Conservation (phyloP, 257 asterid species). For the Solanum rostratum region DNA sequence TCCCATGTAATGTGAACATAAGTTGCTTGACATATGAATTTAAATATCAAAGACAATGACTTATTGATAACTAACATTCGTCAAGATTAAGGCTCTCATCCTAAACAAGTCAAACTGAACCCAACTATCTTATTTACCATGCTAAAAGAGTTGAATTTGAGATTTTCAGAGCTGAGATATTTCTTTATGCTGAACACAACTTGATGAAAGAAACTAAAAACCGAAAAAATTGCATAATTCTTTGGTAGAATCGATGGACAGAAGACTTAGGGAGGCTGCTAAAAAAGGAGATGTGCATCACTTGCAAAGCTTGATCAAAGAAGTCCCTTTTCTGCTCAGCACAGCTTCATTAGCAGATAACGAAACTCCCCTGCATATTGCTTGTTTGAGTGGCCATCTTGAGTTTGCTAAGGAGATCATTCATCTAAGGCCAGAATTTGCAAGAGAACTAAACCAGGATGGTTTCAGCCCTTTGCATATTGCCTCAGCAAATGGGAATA, state of each 20-base stretch:
- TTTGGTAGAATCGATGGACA: not conserved
- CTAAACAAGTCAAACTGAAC: not conserved
- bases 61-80: not conserved
- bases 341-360: not conserved
- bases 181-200: not conserved
- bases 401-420: not conserved
- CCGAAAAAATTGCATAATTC: not conserved
- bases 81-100: not conserved
- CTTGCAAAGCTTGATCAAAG: not conserved
- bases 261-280: not conserved
- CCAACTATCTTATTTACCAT: not conserved
- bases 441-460: constrained; percentile 7
- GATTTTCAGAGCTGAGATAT: not conserved
- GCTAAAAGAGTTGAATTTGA: not conserved
- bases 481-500: constrained; percentile 22
- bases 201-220: not conserved
- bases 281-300: not conserved
- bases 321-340: not conserved
- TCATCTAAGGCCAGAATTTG: not conserved
- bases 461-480: constrained; percentile 30
- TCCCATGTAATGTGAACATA: not conserved
- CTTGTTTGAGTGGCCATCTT: not conserved
- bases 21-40: not conserved
- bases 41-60: not conserved
- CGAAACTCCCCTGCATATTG: not conserved